A percentile compares a stretch with the other conserved stretches of the same genome.
phyloP scores from a whole-genome alignment of 208 protist genomes.

The Plasmodiophora brassicae region DNA sequence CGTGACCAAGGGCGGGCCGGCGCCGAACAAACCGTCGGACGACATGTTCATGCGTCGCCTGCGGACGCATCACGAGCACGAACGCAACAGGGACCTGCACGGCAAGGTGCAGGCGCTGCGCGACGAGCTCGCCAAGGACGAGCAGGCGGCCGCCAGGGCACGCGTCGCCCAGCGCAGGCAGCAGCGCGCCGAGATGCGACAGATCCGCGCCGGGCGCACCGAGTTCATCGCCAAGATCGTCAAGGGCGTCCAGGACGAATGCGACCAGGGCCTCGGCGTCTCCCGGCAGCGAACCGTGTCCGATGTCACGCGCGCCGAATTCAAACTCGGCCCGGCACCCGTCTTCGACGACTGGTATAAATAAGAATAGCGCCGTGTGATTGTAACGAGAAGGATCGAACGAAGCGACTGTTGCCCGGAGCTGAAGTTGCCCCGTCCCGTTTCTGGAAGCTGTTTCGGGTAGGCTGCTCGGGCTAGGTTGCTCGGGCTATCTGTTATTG shows the following conservation, averaged over 20 bases:
- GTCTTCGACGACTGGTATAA: neutral
- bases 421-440: no score
- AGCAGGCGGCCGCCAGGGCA: neutral
- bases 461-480: no score
- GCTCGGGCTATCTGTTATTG: no score
- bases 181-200: neutral
- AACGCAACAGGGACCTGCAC: neutral
- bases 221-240: neutral
- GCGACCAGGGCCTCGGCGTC: neutral
- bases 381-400: no score
- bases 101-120: neutral
- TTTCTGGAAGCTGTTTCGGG: no score
- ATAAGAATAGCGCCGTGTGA: no score
- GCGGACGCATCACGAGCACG: neutral
- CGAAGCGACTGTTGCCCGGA: no score
- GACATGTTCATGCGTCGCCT: neutral
- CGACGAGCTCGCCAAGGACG: neutral
- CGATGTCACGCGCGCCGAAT: neutral
- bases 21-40: neutral
- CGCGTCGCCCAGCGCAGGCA: no score
- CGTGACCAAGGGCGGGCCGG: neutral
- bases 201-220: neutral
- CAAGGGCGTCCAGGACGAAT: neutral
- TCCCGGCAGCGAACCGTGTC: neutral
- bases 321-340: neutral